Evolutionary conservation across 2,329 filamentous ascomycete species (phyloP), one percentile per base, ranked within the genome.

Genomic region (Diaporthe velutina): DNA sequence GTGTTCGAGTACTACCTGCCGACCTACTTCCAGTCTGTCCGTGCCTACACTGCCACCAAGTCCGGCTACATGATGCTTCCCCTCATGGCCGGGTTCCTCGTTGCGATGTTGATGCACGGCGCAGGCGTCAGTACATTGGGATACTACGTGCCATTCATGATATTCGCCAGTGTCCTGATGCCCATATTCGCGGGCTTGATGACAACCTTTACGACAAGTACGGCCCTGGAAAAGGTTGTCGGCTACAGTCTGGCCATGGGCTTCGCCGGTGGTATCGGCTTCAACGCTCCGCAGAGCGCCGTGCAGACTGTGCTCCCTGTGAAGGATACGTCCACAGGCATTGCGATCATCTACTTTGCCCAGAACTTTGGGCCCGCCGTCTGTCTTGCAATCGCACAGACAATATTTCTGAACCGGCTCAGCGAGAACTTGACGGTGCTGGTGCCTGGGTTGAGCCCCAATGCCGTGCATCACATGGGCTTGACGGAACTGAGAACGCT

Each of bases 311-410:
- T 67, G 17, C 74, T 71, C 4, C 68, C 54, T 13, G 48, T 35
- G 5, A 64, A 70, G 28, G 71, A 70, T 30, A 38, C 45, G 15
- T 25, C 35, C 9, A 22, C 72, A 28, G 71, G 61, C 4, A 38
- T 64, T 17, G 57, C 61, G 10, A 58, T 74, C 38, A 70, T 73
- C 30, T 66, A 73, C 64, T 77, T 85, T 76, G 79, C 81, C 22
- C 85, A 86, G 76, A 85, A 82, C 8, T 79, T 86, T 28, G 85
- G 85, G 9, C 84, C 84, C 13, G 84, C 85, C 1, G 80, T 87
- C 45, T 83, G 83, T 76, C 80, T 86, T 40, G 83, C 84, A 2
- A 81, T 82, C 19, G 84, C 82, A 2, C 83, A 86, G 75, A 79
- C 80, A 1, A 80, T 82, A 0, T 84, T 86, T 50, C 76, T 82